These are phyloP conservation scores for Ramaria sp. DNA, from an alignment of 768 basidiomycete genomes.

Conservation along the genomic window DNA sequence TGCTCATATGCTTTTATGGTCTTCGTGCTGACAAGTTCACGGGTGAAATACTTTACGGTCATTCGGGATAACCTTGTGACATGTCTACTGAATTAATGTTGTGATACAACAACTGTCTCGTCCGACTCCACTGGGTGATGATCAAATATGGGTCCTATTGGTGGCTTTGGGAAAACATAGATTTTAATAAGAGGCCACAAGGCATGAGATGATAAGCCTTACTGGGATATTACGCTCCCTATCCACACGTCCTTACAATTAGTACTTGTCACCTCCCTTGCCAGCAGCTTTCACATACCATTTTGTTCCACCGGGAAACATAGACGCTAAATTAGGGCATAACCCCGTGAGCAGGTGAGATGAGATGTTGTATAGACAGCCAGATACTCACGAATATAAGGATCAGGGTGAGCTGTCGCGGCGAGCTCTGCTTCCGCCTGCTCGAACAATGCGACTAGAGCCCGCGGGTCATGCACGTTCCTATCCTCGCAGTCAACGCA, in stretches of 20 bases:
- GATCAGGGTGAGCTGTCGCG: slow-evolving; percentile 72
- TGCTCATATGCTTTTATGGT: too few relatives aligned
- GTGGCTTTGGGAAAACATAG: slow-evolving; percentile 33
- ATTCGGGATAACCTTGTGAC: neutral
- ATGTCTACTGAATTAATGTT: neutral
- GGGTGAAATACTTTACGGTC: too few relatives aligned
- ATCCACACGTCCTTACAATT: slow-evolving; percentile 9
- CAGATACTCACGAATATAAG: slow-evolving; percentile 67
- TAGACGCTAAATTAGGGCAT: slow-evolving; percentile 42
- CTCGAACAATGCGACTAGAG: slow-evolving; percentile 64
- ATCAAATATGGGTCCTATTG: slow-evolving; percentile 54
- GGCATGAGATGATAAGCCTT: slow-evolving; percentile 20
- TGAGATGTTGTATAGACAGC: slow-evolving; percentile 14
- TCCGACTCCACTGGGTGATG: slow-evolving; percentile 28
- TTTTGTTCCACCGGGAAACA: slow-evolving; percentile 88
- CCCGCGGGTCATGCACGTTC: slow-evolving; percentile 76
- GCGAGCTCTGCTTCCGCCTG: slow-evolving; percentile 72
- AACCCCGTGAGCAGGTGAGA: neutral
- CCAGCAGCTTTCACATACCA: slow-evolving; percentile 40
- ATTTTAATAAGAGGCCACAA: neutral
- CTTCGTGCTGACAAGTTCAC: too few relatives aligned
- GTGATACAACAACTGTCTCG: neutral
- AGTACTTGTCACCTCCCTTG: neutral
- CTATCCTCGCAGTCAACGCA: slow-evolving; percentile 31
- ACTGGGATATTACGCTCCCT: slow-evolving; percentile 82